phyloP scores from a whole-genome alignment of 2,329 filamentous ascomycete species.

The Exophiala dermatitidis region DNA sequence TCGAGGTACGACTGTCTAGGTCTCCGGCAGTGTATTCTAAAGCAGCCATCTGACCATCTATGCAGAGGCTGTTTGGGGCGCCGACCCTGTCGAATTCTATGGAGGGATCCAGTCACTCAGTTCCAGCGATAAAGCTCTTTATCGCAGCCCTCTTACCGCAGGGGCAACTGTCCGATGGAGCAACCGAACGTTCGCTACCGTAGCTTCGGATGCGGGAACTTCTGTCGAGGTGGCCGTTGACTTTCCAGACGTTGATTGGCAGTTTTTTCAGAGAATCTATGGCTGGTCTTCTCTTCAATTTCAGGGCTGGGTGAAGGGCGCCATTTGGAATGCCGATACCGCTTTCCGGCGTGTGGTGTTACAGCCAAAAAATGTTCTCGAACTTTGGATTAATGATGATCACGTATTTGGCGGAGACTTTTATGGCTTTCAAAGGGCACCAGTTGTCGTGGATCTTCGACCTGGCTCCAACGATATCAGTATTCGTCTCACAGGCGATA shows the following conservation, averaged over 20 bases:
- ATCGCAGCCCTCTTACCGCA: conserved; percentile 44
- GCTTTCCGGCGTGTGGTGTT: conserved; percentile 34
- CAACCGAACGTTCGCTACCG: conserved; percentile 30
- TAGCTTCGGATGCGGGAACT: conserved; percentile 27
- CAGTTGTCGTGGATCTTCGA: conserved; percentile 43
- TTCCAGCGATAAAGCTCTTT: conserved; percentile 39
- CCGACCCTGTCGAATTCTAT: conserved; percentile 49
- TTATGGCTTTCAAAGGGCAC: conserved; percentile 46
- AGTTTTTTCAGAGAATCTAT: conserved; percentile 47
- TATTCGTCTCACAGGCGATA: conserved; percentile 49
- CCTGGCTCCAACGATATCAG: conserved; percentile 48
- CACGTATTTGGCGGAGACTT: conserved; percentile 53
- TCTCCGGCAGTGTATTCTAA: neutral
- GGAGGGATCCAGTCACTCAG: conserved; percentile 47
- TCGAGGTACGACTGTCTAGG: conserved; percentile 39
- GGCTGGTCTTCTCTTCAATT: conserved; percentile 55
- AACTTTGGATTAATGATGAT: conserved; percentile 47
- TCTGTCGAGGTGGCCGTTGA: conserved; percentile 39
- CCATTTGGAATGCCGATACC: conserved; percentile 16
- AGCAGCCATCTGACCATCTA: conserved; percentile 9
- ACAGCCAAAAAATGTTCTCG: conserved; percentile 44
- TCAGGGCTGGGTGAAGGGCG: conserved; percentile 51
- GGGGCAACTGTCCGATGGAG: conserved; percentile 49
- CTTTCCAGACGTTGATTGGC: conserved; percentile 50
- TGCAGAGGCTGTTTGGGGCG: conserved; percentile 51